Percentiles rank a stretch among this genome's conserved stretches.
Evolutionary conservation across 73 alveolate genomes (phyloP).

Genomic region (Paramecium sonneborni): DNA sequence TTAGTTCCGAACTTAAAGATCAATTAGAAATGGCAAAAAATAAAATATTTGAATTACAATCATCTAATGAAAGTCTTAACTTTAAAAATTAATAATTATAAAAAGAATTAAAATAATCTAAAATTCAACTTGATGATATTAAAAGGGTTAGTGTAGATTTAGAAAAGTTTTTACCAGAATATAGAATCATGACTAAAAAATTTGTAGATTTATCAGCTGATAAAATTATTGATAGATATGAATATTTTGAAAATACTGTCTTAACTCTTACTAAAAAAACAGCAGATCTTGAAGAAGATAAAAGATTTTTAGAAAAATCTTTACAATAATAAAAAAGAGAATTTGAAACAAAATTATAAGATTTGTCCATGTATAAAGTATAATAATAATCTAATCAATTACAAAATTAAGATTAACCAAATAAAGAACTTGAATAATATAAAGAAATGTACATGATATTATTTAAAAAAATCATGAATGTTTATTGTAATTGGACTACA

Average conservation of each 20-base stretch:
- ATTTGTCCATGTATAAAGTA: background rate
- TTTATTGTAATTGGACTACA: background rate
- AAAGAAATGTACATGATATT: background rate
- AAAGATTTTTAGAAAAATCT: background rate
- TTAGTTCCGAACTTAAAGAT: constrained; percentile 14
- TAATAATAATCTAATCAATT: background rate
- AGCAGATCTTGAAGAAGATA: background rate
- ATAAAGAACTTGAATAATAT: background rate
- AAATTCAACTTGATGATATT: background rate
- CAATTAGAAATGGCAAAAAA: constrained; percentile 13
- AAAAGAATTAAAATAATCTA: background rate
- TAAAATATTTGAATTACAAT: background rate
- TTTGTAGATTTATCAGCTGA: constrained; percentile 24
- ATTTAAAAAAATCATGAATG: background rate
- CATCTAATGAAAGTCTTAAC: constrained; percentile 3
- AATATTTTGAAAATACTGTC: constrained; percentile 16
- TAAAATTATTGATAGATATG: constrained; percentile 26
- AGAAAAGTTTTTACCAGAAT: constrained; percentile 3
- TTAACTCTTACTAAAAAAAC: background rate
- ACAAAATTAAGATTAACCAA: background rate
- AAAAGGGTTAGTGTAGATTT: constrained; percentile 9
- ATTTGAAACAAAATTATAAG: background rate
- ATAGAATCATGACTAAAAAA: background rate
- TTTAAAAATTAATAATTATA: background rate
- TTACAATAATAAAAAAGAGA: background rate